Conservation (phyloP, 495 filamentous ascomycete species). For the Cladorrhinum samala region DNA sequence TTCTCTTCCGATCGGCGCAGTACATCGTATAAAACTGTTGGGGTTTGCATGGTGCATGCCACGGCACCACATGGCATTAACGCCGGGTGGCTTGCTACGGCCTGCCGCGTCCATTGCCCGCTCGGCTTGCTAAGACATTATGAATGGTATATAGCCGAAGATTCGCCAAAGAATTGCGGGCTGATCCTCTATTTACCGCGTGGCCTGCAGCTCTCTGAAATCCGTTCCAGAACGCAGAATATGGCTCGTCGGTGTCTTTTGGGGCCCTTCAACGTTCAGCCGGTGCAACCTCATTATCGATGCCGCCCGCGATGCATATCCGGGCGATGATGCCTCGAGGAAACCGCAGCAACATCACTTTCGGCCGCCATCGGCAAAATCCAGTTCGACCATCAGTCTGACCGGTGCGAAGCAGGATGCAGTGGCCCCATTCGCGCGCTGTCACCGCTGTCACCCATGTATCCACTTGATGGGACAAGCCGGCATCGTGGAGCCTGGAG, state of each 20-base stretch:
- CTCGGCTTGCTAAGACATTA: constrained; percentile 11
- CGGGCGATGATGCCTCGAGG: not conserved
- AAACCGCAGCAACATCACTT: not conserved
- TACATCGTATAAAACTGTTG: not conserved
- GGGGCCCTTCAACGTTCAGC: not conserved
- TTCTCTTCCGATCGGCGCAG: not conserved
- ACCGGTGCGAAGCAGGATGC: not conserved
- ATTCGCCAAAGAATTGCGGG: constrained; percentile 2
- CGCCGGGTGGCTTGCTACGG: not conserved
- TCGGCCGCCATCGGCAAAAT: not conserved
- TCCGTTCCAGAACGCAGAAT: constrained; percentile 9
- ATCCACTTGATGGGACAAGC: constrained; percentile 8
- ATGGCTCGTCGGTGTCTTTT: not conserved
- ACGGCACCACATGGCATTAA: not conserved
- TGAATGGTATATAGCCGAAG: constrained; percentile 10
- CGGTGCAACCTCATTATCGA: constrained; percentile 6
- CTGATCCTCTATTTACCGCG: not conserved
- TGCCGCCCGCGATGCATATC: not conserved
- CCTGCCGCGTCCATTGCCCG: too few relatives aligned
- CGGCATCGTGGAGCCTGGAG: constrained; percentile 3
- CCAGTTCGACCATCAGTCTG: not conserved
- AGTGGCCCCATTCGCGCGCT: not conserved
- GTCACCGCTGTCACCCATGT: not conserved
- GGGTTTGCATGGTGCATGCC: not conserved
- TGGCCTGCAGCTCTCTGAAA: not conserved